Percentiles rank a stretch among this genome's conserved stretches.
These are phyloP conservation scores for Ciborinia camelliae DNA, from an alignment of 2,329 filamentous ascomycete species.

Conservation along the genomic window DNA sequence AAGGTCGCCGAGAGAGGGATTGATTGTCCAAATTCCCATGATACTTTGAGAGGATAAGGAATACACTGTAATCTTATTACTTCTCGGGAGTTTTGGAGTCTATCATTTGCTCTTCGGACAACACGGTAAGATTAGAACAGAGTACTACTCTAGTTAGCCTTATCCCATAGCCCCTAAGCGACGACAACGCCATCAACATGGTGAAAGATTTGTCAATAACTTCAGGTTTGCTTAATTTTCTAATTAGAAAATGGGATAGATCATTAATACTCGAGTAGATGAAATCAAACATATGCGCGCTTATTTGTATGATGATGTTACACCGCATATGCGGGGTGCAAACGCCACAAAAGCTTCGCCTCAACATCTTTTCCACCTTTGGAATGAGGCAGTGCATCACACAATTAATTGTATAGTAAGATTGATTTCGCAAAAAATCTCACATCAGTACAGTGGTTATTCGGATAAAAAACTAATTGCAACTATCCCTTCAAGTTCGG, in stretches of 20 bases:
- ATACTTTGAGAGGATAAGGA: no score
- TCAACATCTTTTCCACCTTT: neutral
- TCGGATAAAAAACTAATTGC: neutral
- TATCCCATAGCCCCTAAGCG: accelerated
- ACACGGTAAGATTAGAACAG: no score
- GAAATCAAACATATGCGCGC: neutral
- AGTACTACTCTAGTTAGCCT: neutral
- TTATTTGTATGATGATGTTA: neutral
- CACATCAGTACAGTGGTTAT: neutral
- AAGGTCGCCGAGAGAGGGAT: neutral
- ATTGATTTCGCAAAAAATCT: neutral
- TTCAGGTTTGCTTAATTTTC: neutral
- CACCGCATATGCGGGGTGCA: constrained; percentile 8
- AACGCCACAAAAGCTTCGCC: constrained; percentile 10
- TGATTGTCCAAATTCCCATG: neutral
- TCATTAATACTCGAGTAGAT: neutral
- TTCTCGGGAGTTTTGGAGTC: neutral
- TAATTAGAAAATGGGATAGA: no score
- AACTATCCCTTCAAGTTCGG: neutral
- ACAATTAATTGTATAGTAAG: neutral
- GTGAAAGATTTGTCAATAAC: neutral
- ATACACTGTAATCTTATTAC: no score
- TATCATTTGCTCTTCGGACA: neutral
- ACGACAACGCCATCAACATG: neutral
- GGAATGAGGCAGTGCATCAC: constrained; percentile 11